Conservation (phyloP, 345 rosid species). For the Orychophragmus violaceus region DNA sequence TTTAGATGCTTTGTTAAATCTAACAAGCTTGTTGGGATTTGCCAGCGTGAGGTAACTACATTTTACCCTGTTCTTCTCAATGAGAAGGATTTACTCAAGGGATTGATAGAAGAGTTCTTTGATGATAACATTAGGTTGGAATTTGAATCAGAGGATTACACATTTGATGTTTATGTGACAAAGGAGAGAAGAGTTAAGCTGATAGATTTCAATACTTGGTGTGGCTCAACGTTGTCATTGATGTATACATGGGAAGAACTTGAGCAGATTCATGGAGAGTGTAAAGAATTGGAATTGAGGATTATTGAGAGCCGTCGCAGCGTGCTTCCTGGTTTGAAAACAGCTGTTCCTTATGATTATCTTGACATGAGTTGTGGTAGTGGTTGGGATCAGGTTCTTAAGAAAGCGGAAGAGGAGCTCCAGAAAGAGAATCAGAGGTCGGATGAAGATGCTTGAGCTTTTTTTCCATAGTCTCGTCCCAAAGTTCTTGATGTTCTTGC, state of each 20-base stretch:
- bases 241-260: slow-evolving; percentile 76
- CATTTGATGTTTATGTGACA: slow-evolving; percentile 65
- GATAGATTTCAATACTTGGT: slow-evolving; percentile 87
- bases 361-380: slow-evolving; percentile 58
- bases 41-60: slow-evolving; percentile 74
- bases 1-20: slow-evolving; percentile 65
- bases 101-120: slow-evolving; percentile 46
- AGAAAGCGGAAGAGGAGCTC: slow-evolving; percentile 50
- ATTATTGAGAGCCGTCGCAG: slow-evolving; percentile 54
- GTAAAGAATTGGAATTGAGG: slow-evolving; percentile 42
- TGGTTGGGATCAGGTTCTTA: slow-evolving; percentile 75
- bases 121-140: slow-evolving; percentile 29
- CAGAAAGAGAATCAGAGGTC: slow-evolving; percentile 27
- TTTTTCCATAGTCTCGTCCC: background rate
- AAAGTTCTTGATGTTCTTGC: background rate
- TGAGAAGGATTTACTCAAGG: slow-evolving; percentile 34
- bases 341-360: slow-evolving; percentile 68
- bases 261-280: slow-evolving; percentile 37
- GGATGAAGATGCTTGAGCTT: slow-evolving; percentile 33
- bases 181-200: slow-evolving; percentile 49
- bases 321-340: slow-evolving; percentile 62
- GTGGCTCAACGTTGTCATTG: slow-evolving; percentile 64
- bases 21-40: slow-evolving; percentile 52
- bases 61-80: slow-evolving; percentile 55
- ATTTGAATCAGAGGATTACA: slow-evolving; percentile 54